Percentiles rank a stretch among this genome's conserved stretches.
Conservation (phyloP, 805 yeast species). For the Metschnikowia matae region DNA sequence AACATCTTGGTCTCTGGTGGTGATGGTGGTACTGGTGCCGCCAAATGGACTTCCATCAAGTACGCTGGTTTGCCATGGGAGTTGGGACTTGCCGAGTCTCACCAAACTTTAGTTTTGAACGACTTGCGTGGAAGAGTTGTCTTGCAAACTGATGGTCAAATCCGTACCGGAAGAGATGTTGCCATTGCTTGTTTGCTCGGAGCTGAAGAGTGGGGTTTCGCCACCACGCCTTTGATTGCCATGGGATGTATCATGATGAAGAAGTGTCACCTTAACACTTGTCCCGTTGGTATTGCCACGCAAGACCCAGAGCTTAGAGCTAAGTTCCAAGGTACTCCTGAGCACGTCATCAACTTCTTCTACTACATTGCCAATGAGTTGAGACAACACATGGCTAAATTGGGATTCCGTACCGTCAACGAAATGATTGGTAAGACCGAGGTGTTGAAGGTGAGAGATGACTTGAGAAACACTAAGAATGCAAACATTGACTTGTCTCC, state of each 20-base stretch:
- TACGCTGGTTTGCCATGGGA: slow-evolving; percentile 99
- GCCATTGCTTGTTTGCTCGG: slow-evolving; percentile 95
- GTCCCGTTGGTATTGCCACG: slow-evolving; percentile 99
- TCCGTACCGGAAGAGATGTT: slow-evolving; percentile 94
- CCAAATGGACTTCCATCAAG: slow-evolving; percentile 94
- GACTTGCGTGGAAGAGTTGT: slow-evolving; percentile 94
- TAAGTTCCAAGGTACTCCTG: slow-evolving; percentile 95
- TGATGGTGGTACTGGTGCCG: slow-evolving; percentile 99
- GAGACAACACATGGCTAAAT: slow-evolving; percentile 86
- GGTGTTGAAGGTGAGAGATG: slow-evolving; percentile 79
- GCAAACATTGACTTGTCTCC: slow-evolving; percentile 90
- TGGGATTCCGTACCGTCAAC: slow-evolving; percentile 92
- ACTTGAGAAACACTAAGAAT: slow-evolving; percentile 81
- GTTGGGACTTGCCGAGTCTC: slow-evolving; percentile 95
- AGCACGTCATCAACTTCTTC: slow-evolving; percentile 96
- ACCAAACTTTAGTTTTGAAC: slow-evolving; percentile 92
- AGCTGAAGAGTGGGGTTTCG: slow-evolving; percentile 98
- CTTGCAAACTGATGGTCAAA: slow-evolving; percentile 97
- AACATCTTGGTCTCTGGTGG: slow-evolving; percentile 95
- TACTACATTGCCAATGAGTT: slow-evolving; percentile 91
- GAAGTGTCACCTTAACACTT: slow-evolving; percentile 84
- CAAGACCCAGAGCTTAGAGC: slow-evolving; percentile 92
- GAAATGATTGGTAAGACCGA: slow-evolving; percentile 99
- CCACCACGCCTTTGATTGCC: slow-evolving; percentile 94
- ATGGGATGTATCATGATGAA: slow-evolving; percentile 98